Evolutionary conservation across 1,139 yeast genomes (phyloP).

Genomic region (Debaryomyces sp.): DNA sequence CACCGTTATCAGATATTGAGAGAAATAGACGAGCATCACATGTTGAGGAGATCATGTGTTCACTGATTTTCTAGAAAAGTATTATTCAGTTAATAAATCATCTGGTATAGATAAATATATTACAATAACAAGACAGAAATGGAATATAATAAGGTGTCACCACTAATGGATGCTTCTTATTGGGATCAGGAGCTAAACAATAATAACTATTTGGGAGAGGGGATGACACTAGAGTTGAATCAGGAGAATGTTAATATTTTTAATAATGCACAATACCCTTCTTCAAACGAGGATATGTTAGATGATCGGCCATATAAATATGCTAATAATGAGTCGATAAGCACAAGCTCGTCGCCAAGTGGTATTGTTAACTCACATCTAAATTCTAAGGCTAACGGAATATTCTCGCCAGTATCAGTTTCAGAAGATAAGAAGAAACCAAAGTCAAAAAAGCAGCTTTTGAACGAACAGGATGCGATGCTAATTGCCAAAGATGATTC

Average conservation of each 20-base stretch:
- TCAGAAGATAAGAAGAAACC: slow-evolving; percentile 9
- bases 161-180: background rate
- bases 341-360: slow-evolving; percentile 20
- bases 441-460: slow-evolving; percentile 27
- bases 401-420: slow-evolving; percentile 1
- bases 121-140: background rate
- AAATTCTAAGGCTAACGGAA: background rate
- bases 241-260: slow-evolving; percentile 15
- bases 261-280: slow-evolving; percentile 9
- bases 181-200: background rate
- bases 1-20: no score
- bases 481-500: slow-evolving; percentile 44
- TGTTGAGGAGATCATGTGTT: background rate
- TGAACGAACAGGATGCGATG: slow-evolving; percentile 43
- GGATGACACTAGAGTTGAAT: slow-evolving; percentile 11
- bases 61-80: background rate
- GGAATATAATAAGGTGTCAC: slow-evolving; percentile 1
- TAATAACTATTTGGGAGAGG: slow-evolving; percentile 3
- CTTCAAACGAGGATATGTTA: slow-evolving; percentile 1
- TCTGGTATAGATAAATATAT: background rate
- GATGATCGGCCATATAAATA: slow-evolving; percentile 1
- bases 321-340: slow-evolving; percentile 14
- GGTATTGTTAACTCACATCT: background rate
- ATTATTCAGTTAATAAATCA: no score
- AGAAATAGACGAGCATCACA: background rate